Evolutionary conservation across 2,329 filamentous ascomycete species (phyloP).

Genomic region (Chlorencoelia australis): DNA sequence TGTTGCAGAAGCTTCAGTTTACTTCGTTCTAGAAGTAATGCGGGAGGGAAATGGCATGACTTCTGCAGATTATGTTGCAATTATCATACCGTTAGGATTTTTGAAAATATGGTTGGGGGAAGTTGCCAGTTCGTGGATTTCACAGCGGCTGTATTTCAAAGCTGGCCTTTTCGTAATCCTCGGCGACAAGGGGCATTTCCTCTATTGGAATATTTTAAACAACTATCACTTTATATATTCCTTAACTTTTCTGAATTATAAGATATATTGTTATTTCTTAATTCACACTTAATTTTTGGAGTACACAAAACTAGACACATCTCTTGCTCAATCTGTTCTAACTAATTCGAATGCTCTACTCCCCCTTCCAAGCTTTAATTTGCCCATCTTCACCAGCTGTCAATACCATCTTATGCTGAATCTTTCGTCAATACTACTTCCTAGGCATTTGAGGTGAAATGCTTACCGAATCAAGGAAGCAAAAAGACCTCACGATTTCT

Average conservation of each 20-base stretch:
- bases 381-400: constrained; percentile 33
- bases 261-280: too few relatives aligned
- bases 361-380: constrained; percentile 30
- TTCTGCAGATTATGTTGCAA: constrained; percentile 11
- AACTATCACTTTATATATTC: too few relatives aligned
- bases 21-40: constrained; percentile 20
- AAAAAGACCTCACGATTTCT: constrained; percentile 54
- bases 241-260: too few relatives aligned
- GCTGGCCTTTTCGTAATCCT: too few relatives aligned
- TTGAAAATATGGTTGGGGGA: too few relatives aligned
- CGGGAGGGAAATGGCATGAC: constrained; percentile 6
- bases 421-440: constrained; percentile 4
- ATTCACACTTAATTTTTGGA: too few relatives aligned
- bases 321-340: not conserved
- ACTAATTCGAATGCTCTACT: constrained; percentile 10
- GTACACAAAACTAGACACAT: too few relatives aligned
- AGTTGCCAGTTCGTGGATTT: too few relatives aligned
- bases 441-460: not conserved
- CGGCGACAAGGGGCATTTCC: too few relatives aligned
- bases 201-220: too few relatives aligned
- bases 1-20: constrained; percentile 18
- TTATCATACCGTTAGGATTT: constrained; percentile 21
- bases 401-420: constrained; percentile 26
- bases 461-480: constrained; percentile 47
- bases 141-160: too few relatives aligned